These are phyloP conservation scores for Cyanidioschyzon merolae DNA, from an alignment of 23 red algal species.

Conservation along the genomic window DNA sequence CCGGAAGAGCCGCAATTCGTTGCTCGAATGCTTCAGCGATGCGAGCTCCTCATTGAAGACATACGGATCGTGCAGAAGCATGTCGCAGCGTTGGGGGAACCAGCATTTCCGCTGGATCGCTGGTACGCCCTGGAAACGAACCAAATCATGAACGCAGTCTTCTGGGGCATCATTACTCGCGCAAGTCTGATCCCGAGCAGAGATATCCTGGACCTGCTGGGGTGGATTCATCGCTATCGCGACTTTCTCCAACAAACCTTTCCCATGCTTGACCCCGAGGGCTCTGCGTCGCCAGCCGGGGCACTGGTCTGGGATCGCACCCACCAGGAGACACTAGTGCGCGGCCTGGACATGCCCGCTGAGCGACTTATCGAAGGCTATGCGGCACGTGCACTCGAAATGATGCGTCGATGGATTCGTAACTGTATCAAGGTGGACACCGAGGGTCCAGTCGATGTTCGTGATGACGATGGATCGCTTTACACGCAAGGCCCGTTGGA, in stretches of 20 bases:
- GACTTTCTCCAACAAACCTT: constrained; percentile 9
- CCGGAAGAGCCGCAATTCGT: background rate
- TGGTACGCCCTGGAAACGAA: constrained; percentile 11
- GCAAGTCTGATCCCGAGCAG: constrained; percentile 1
- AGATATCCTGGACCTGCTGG: background rate
- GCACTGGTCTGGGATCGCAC: background rate
- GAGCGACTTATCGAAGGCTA: constrained; percentile 22
- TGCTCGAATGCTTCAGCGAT: background rate
- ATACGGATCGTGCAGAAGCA: background rate
- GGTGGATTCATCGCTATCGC: constrained; percentile 24
- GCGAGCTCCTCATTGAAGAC: background rate
- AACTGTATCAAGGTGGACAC: constrained; percentile 26
- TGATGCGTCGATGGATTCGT: constrained; percentile 28
- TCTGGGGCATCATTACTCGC: constrained; percentile 1
- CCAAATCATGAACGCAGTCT: background rate
- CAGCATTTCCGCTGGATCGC: background rate
- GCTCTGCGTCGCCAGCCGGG: background rate
- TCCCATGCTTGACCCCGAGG: background rate
- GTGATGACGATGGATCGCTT: background rate
- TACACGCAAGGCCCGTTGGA: constrained; percentile 25
- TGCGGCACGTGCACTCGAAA: constrained; percentile 22
- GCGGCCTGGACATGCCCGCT: background rate
- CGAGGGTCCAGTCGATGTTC: constrained; percentile 13
- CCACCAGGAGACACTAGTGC: background rate
- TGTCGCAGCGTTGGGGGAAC: background rate